These are phyloP conservation scores for Neurospora sublineolata DNA, from an alignment of 495 filamentous ascomycete genomes.

Conservation along the genomic window DNA sequence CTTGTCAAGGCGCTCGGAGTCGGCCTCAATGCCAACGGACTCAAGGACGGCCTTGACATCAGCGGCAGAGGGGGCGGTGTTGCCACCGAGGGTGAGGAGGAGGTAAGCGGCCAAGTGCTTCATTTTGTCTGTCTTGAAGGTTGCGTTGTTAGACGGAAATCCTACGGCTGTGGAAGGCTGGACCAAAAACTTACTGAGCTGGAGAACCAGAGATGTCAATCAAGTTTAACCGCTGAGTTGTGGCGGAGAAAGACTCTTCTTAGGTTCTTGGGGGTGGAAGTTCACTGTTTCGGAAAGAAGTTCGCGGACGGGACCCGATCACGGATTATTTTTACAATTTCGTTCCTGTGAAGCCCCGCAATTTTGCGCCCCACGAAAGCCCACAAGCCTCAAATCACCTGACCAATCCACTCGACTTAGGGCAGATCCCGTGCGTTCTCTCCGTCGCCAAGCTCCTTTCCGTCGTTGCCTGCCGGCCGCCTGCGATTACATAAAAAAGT, in stretches of 20 bases:
- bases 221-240: conserved; percentile 42
- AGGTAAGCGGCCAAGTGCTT: conserved; percentile 99
- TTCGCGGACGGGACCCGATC: conserved; percentile 1
- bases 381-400: conserved; percentile 11
- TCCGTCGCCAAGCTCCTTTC: neutral
- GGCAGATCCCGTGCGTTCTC: conserved; percentile 12
- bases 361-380: conserved; percentile 12
- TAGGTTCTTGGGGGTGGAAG: conserved; percentile 28
- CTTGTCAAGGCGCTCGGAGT: conserved; percentile 70
- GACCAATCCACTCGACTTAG: conserved; percentile 15
- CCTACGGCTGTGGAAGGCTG: neutral
- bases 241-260: conserved; percentile 47
- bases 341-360: conserved; percentile 19
- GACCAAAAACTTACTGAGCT: conserved; percentile 20
- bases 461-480: neutral
- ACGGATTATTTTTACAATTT: conserved; percentile 23
- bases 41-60: conserved; percentile 88
- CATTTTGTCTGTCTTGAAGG: conserved; percentile 55
- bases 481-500: neutral
- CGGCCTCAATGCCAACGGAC: conserved; percentile 92
- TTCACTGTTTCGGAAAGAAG: conserved; percentile 11
- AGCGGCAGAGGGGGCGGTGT: conserved; percentile 71
- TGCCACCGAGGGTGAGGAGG: conserved; percentile 87
- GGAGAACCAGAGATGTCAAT: conserved; percentile 47
- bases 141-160: neutral